Conservation (phyloP, 176 grass and related monocot species). For the Zea luxurians region DNA sequence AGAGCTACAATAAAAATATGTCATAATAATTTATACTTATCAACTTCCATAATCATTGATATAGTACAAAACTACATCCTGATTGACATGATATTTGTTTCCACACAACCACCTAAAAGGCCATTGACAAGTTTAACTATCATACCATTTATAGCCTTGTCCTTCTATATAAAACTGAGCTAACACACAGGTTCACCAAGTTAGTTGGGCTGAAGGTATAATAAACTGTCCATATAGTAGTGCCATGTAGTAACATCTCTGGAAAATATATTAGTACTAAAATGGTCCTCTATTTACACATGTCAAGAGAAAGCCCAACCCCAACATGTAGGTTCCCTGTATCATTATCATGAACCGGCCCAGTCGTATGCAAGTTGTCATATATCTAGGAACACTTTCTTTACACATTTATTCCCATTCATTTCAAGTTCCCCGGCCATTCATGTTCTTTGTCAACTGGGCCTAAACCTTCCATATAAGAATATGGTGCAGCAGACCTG, state of each 20-base stretch:
- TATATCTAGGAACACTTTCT: not conserved
- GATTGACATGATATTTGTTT: not conserved
- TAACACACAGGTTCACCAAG: not conserved
- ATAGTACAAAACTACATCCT: not conserved
- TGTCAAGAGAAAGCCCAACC: not conserved
- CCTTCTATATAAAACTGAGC: slow-evolving; percentile 11
- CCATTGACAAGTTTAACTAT: slow-evolving; percentile 21
- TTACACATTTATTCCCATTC: not conserved
- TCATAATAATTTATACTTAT: not conserved
- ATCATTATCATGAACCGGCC: slow-evolving; percentile 15
- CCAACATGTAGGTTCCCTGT: not conserved
- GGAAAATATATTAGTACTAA: slow-evolving; percentile 14
- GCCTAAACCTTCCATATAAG: not conserved
- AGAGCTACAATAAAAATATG: not conserved
- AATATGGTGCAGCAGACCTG: not conserved
- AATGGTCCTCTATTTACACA: not conserved
- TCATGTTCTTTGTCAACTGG: not conserved
- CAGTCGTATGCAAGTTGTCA: not conserved
- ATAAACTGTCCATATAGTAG: not conserved
- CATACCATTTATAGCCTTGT: slow-evolving; percentile 18
- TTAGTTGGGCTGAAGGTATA: slow-evolving; percentile 9
- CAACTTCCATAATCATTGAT: not conserved
- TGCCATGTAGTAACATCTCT: not conserved
- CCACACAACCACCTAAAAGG: not conserved
- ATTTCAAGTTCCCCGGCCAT: not conserved